phyloP scores from a whole-genome alignment of 2,329 filamentous ascomycete species.

The Lithohypha guttulata region DNA sequence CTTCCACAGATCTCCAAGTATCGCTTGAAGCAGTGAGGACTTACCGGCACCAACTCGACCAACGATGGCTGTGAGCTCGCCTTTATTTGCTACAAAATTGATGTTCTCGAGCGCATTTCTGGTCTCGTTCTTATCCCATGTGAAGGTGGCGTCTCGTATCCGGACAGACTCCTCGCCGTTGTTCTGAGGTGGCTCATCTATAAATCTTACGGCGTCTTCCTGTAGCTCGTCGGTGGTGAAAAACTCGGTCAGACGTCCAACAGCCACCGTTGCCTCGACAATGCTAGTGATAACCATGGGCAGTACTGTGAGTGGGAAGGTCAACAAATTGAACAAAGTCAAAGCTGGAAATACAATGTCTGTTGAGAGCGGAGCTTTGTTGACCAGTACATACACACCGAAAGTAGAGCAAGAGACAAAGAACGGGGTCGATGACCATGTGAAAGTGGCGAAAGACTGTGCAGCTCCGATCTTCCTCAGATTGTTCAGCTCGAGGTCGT shows the following conservation, averaged over 20 bases:
- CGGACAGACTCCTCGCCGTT: constrained; percentile 75
- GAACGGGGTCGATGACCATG: constrained; percentile 95
- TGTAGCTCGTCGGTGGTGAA: constrained; percentile 85
- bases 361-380: constrained; percentile 69
- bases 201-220: constrained; percentile 60
- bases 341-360: constrained; percentile 91
- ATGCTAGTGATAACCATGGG: constrained; percentile 98
- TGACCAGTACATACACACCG: constrained; percentile 80
- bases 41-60: constrained; percentile 93
- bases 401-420: constrained; percentile 96
- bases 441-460: constrained; percentile 91
- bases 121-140: constrained; percentile 78
- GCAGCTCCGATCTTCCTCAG: constrained; percentile 91
- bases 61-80: constrained; percentile 84
- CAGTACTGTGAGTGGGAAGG: constrained; percentile 84
- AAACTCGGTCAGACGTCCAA: constrained; percentile 72
- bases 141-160: constrained; percentile 78
- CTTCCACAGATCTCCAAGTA: constrained; percentile 90
- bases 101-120: constrained; percentile 65
- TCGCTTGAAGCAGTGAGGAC: constrained; percentile 77
- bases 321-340: constrained; percentile 90
- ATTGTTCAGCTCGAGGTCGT: constrained; percentile 90
- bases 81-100: constrained; percentile 79
- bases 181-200: constrained; percentile 58
- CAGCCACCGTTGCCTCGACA: constrained; percentile 89